Evolutionary conservation across 163 green algal species (phyloP).

Genomic region (Volvox carteri): DNA sequence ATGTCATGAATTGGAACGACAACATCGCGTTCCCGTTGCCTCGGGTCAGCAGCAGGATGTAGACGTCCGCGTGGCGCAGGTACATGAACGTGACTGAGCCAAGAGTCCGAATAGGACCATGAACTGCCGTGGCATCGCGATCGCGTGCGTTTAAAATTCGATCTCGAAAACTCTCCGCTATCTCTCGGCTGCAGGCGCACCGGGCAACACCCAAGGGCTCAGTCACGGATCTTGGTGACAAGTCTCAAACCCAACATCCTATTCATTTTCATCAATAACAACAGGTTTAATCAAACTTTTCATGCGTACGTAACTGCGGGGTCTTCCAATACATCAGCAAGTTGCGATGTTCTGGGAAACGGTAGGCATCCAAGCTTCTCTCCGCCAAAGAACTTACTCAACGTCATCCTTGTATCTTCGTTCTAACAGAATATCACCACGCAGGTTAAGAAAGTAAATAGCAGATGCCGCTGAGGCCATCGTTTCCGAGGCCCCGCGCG

Average conservation of each 20-base stretch:
- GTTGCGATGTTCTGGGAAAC: neutral
- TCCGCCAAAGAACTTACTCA: slow-evolving; percentile 77
- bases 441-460: slow-evolving; percentile 95
- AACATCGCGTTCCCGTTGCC: slow-evolving; percentile 94
- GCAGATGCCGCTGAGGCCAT: slow-evolving; percentile 78
- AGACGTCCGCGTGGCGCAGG: slow-evolving; percentile 83
- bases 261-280: too few species aligned
- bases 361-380: neutral
- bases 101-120: slow-evolving; percentile 81
- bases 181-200: slow-evolving; percentile 77
- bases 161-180: slow-evolving; percentile 91
- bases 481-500: neutral
- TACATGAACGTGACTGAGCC: slow-evolving; percentile 86
- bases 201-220: neutral
- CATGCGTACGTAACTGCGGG: too few species aligned
- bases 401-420: slow-evolving; percentile 94
- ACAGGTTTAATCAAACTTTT: too few species aligned
- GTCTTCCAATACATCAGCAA: neutral
- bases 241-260: neutral
- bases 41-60: slow-evolving; percentile 91
- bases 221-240: neutral
- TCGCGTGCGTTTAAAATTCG: slow-evolving; percentile 89
- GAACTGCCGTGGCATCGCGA: slow-evolving; percentile 62
- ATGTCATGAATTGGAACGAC: slow-evolving; percentile 92
- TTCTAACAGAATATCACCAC: slow-evolving; percentile 94